phyloP scores from a whole-genome alignment of 2,329 filamentous ascomycete species.

The Exophiala alcalophila region DNA sequence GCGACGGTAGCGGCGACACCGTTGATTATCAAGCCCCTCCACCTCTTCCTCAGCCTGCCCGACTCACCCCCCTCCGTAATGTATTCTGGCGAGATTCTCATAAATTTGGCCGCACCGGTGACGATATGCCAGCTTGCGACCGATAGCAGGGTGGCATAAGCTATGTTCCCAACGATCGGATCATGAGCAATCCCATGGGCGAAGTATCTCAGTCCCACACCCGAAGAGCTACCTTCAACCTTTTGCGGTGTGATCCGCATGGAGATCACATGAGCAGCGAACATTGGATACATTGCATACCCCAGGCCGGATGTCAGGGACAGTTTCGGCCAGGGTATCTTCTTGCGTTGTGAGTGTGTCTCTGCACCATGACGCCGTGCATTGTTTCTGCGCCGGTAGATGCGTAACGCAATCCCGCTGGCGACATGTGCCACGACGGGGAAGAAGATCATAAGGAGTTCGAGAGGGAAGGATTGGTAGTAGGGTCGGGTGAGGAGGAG shows the following conservation, averaged over 20 bases:
- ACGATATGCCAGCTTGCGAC: slow-evolving; percentile 73
- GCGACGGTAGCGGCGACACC: slow-evolving; percentile 57
- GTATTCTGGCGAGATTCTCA: slow-evolving; percentile 61
- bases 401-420: slow-evolving; percentile 72
- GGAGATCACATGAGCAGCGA: slow-evolving; percentile 68
- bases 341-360: slow-evolving; percentile 49
- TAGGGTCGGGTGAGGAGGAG: slow-evolving; percentile 87
- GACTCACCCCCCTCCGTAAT: slow-evolving; percentile 45
- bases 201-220: slow-evolving; percentile 79
- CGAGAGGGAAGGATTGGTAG: slow-evolving; percentile 79
- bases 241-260: slow-evolving; percentile 73
- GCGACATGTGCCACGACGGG: slow-evolving; percentile 73
- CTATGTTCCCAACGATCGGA: slow-evolving; percentile 62
- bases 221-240: slow-evolving; percentile 80
- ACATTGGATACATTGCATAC: slow-evolving; percentile 64
- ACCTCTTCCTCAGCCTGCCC: slow-evolving; percentile 49
- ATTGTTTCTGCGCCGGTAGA: slow-evolving; percentile 70
- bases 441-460: slow-evolving; percentile 73
- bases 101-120: slow-evolving; percentile 83
- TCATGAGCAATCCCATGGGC: slow-evolving; percentile 78
- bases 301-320: slow-evolving; percentile 70
- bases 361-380: slow-evolving; percentile 72
- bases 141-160: slow-evolving; percentile 66
- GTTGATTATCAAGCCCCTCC: slow-evolving; percentile 71
- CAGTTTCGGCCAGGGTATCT: slow-evolving; percentile 64